Base-by-base conservation (phyloP, 1,139 yeast genomes). In the Suhomyces chickasaworum region DNA sequence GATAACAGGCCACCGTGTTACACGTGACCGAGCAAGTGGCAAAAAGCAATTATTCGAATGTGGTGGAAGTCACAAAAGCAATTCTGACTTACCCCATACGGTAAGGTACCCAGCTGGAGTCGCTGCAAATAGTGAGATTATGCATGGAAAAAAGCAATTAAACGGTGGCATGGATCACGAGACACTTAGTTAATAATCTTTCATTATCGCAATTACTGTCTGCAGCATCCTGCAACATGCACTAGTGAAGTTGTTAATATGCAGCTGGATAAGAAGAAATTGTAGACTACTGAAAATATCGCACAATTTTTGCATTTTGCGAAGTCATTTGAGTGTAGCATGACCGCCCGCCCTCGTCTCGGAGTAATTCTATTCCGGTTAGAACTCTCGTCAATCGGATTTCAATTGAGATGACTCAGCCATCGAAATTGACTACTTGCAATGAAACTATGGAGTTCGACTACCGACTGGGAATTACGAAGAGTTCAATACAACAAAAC, bases 1-100 rank as follows among this genome's bases (percentile, higher is more conserved):
- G 49, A 46, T 46, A 46, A 46, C 44, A 29, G 49, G 33, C 37
- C 42, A 39, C 44, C 18, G 17, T 36, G 46, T 43, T 46, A 46
- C 49, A 46, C 46, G 49, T 46, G 49, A 46, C 39, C 32, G 16
- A 15, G 31, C 3, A 7, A 29, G 37, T 35, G 29, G 37, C 37
- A 40, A 42, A 42, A 45, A 45, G 48, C 42, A 45, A 45, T 39
- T 31, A 16, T 20, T 7, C 12, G 45, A 38, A 38, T 29, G 27
- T 22, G 37, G 30, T 41, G 27, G 42, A 23, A 34, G 38, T 18
- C 27, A 41, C 42, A 41, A 45, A 45, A 45, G 45, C 45, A 41
- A 45, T 41, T 41, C 22, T 13, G 20, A 13, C n/a, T 12, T 31
- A 22, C 42, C 41, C 3, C 25, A 37, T 37, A 17, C 33, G 47